Percentiles rank a stretch among this genome's conserved stretches.
These are phyloP conservation scores for Sporothrix schenckii DNA, from an alignment of 2,329 filamentous ascomycete genomes.

Conservation along the genomic window DNA sequence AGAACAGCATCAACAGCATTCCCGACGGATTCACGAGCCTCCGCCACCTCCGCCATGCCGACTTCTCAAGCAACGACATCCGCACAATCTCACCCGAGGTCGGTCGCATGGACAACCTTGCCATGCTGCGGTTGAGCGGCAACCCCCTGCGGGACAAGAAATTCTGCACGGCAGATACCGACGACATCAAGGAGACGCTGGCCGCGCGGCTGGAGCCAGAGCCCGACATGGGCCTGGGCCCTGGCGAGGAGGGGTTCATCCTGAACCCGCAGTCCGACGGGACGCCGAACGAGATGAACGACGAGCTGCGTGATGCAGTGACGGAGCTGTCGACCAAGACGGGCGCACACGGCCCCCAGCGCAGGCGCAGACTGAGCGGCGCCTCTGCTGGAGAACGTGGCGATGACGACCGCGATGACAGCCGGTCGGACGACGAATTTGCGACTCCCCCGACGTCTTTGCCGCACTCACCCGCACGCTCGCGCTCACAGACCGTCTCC, in stretches of 20 bases:
- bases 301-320: slow-evolving; percentile 34
- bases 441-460: slow-evolving; percentile 61
- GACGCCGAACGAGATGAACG: slow-evolving; percentile 18
- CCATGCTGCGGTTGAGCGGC: slow-evolving; percentile 76
- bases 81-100: slow-evolving; percentile 74
- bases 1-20: slow-evolving; percentile 77
- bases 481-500: slow-evolving; percentile 53
- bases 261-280: not conserved
- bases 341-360: slow-evolving; percentile 11
- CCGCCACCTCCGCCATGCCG: slow-evolving; percentile 70
- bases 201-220: slow-evolving; percentile 65
- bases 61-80: slow-evolving; percentile 86
- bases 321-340: slow-evolving; percentile 26
- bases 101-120: slow-evolving; percentile 75
- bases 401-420: slow-evolving; percentile 46
- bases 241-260: not conserved
- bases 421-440: slow-evolving; percentile 59
- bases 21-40: slow-evolving; percentile 74
- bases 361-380: slow-evolving; percentile 29
- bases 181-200: slow-evolving; percentile 77
- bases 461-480: slow-evolving; percentile 54
- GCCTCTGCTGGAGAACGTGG: slow-evolving; percentile 31
- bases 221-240: slow-evolving; percentile 30
- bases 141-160: slow-evolving; percentile 91
- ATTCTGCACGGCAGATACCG: slow-evolving; percentile 76